Conservation (phyloP, 2,329 filamentous ascomycete species). For the Botrytis deweyae region DNA sequence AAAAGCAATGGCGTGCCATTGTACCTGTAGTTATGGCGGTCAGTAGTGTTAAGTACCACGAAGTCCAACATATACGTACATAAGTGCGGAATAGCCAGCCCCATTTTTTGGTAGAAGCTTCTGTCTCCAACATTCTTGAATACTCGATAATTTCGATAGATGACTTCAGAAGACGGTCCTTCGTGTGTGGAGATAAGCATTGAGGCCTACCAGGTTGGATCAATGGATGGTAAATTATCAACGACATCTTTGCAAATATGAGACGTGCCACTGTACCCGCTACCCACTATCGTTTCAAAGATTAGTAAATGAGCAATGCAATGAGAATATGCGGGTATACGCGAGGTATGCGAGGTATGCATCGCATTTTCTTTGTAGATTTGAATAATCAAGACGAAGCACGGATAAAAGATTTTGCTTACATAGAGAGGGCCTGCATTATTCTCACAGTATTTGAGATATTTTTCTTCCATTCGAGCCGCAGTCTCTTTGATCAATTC, state of each 20-base stretch:
- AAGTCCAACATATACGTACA: slow-evolving; percentile 22
- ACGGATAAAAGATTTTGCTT: neutral
- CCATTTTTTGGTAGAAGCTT: slow-evolving; percentile 43
- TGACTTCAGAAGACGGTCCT: slow-evolving; percentile 41
- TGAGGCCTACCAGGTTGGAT: slow-evolving; percentile 35
- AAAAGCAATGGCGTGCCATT: slow-evolving; percentile 49
- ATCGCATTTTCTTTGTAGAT: neutral
- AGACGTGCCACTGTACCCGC: slow-evolving; percentile 45
- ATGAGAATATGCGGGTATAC: neutral
- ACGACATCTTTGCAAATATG: slow-evolving; percentile 43
- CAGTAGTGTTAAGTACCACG: neutral
- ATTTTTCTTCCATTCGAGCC: slow-evolving; percentile 36
- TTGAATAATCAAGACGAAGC: neutral
- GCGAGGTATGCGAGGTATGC: neutral
- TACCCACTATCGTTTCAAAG: slow-evolving; percentile 43
- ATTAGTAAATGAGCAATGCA: neutral
- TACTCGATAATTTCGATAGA: slow-evolving; percentile 46
- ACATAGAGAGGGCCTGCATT: slow-evolving; percentile 46
- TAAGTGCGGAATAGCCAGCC: slow-evolving; percentile 45
- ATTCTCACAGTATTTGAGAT: slow-evolving; percentile 41
- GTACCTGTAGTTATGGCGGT: slow-evolving; percentile 27
- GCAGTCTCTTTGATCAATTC: slow-evolving; percentile 37
- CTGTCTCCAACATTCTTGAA: slow-evolving; percentile 42
- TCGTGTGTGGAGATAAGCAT: slow-evolving; percentile 39
- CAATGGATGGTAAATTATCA: slow-evolving; percentile 42